Evolutionary conservation across 2,329 filamentous ascomycete species (phyloP).

Genomic region (Verticillium dahliae): DNA sequence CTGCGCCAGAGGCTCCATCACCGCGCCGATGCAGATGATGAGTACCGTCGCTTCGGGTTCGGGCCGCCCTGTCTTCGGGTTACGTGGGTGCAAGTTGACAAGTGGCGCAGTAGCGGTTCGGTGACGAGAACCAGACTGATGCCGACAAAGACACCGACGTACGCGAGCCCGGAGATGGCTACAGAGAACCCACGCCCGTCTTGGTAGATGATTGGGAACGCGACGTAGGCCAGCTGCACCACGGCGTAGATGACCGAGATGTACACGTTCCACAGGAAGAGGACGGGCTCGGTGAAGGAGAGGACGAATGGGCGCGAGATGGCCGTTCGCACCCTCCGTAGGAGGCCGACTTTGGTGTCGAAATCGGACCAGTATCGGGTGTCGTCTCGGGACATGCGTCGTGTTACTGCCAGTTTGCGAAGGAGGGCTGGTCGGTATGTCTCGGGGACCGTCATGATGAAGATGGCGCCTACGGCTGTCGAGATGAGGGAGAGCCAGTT

Average conservation of each 20-base stretch:
- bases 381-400: conserved; percentile 43
- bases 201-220: conserved; percentile 56
- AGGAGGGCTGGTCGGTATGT: conserved; percentile 49
- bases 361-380: conserved; percentile 49
- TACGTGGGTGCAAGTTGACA: conserved; percentile 51
- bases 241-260: conserved; percentile 58
- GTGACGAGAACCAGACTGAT: conserved; percentile 25
- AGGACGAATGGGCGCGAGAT: conserved; percentile 54
- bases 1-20: conserved; percentile 51
- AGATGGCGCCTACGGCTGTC: conserved; percentile 39
- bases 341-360: conserved; percentile 48
- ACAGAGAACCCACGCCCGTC: conserved; percentile 50
- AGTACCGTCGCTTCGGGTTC: conserved; percentile 58
- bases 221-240: conserved; percentile 59
- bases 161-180: conserved; percentile 45
- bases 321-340: conserved; percentile 49
- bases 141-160: conserved; percentile 10
- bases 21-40: conserved; percentile 54
- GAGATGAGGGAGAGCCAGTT: conserved; percentile 54
- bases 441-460: conserved; percentile 44
- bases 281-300: conserved; percentile 55
- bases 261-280: conserved; percentile 47
- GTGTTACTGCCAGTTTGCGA: conserved; percentile 37
- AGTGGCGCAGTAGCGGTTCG: conserved; percentile 35
- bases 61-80: conserved; percentile 51